A percentile compares a stretch with the other conserved stretches of the same genome.
These are phyloP conservation scores for Cordyceps fumosorosea DNA, from an alignment of 2,329 filamentous ascomycete species.

Conservation along the genomic window DNA sequence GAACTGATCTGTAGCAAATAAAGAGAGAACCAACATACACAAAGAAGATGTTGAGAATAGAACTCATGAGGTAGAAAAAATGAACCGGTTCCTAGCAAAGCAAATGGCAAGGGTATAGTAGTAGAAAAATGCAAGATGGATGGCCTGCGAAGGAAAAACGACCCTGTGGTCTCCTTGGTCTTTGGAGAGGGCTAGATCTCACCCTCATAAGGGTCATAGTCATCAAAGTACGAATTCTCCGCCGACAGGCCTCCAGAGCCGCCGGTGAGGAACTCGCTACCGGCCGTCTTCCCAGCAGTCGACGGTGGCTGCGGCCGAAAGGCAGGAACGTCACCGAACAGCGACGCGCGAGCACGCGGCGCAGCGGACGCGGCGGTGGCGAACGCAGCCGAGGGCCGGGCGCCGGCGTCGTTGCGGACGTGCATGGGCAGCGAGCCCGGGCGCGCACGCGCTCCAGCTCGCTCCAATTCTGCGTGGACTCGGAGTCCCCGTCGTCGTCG, in stretches of 20 bases:
- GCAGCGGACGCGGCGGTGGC: conserved; percentile 1
- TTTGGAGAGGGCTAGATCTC: conserved; percentile 25
- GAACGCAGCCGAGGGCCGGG: conserved; percentile 17
- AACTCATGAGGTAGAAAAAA: no score
- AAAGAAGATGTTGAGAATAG: neutral
- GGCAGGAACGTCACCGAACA: neutral
- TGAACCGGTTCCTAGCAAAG: neutral
- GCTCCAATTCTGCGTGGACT: conserved; percentile 22
- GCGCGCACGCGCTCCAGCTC: conserved; percentile 23
- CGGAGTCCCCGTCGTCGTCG: conserved; percentile 21
- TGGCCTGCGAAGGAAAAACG: no score
- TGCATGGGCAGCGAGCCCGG: conserved; percentile 8
- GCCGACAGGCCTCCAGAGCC: conserved; percentile 10
- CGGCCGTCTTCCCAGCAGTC: neutral
- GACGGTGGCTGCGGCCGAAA: neutral
- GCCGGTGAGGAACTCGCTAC: neutral
- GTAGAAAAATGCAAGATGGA: neutral
- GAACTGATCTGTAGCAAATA: neutral
- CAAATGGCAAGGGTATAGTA: conserved; percentile 1
- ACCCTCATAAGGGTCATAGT: conserved; percentile 25
- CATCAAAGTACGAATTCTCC: conserved; percentile 14
- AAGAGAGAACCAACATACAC: neutral
- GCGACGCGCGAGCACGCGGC: neutral
- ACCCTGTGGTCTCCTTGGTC: no score
- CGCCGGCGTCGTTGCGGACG: neutral